Base-by-base conservation (phyloP, 495 filamentous ascomycete genomes). In the Pseudevernia furfuracea region DNA sequence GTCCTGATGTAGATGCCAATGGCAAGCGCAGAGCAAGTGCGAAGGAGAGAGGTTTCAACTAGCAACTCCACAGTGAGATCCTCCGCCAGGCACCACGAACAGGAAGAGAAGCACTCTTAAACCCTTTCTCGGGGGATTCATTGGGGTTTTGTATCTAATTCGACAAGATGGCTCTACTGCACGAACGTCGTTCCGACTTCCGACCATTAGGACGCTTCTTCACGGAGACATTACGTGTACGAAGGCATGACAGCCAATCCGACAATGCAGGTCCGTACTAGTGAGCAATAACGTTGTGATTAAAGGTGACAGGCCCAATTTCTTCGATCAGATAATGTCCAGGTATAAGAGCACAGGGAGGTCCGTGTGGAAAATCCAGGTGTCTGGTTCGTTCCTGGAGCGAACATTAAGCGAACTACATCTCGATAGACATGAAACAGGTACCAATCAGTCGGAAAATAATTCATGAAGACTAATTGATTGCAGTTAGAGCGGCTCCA, bases 131-230 rank as follows among this genome's bases (percentile, higher is more conserved):
- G 48, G 61, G 38, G 48, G 38, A 23, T 9, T 56, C 7, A 15
- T 36, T 11, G 9, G 41, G 28, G 38, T 38, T 62, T 57, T 62
- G 34, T 57, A 62, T 41, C 36, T 28, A 36, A 56, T n/a, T 2
- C 37, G 9, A 56, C 32, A 25, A 41, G 15, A 15, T 32, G 21
- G 21, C 4, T 8, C 15, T 41, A 43, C 30, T 34, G n/a, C 25
- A 10, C 30, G 17, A 15, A 28, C 14, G 34, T 21, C 7, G 49
- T 56, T 28, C 61, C 48, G 61, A 32, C 49, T 17, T 39, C 15
- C 61, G 37, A 25, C 32, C 36, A 62, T 62, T 62, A 56, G 61
- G 25, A 56, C 61, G 61, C 61, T 56, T 62, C 17, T 37, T n/a
- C 23, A 28, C 25, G 37, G 37, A 44, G 17, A 56, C 25, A 37